Percentiles rank a stretch among this genome's conserved stretches.
These are phyloP conservation scores for Pogostemon cablin DNA, from an alignment of 257 asterid genomes.

Conservation along the genomic window DNA sequence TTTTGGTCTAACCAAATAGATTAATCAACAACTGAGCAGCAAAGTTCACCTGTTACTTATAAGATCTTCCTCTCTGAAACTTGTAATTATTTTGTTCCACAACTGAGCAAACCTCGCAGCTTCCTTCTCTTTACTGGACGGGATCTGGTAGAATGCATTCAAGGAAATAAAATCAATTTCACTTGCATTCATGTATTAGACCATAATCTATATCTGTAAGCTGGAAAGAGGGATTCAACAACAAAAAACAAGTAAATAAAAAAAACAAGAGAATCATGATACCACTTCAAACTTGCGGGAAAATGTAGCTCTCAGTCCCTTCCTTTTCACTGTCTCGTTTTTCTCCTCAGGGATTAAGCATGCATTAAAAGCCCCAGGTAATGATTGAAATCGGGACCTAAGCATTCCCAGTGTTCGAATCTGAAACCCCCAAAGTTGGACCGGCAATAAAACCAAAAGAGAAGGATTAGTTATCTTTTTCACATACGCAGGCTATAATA, in stretches of 20 bases:
- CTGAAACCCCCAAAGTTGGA: slow-evolving; percentile 38
- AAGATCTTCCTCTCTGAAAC: slow-evolving; percentile 97
- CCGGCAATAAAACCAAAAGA: background rate
- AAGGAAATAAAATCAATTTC: slow-evolving; percentile 18
- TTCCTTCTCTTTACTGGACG: slow-evolving; percentile 76
- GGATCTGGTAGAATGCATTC: slow-evolving; percentile 45
- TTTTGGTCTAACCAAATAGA: slow-evolving; percentile 19
- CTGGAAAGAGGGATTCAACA: background rate
- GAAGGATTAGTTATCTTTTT: slow-evolving; percentile 11
- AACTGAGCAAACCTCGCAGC: slow-evolving; percentile 89
- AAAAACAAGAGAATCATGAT: slow-evolving; percentile 11
- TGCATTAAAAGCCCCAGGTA: slow-evolving; percentile 88
- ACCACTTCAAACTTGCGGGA: slow-evolving; percentile 70
- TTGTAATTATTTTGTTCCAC: slow-evolving; percentile 90
- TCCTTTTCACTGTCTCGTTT: slow-evolving; percentile 58
- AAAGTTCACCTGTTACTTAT: slow-evolving; percentile 72
- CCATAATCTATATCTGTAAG: slow-evolving; percentile 14
- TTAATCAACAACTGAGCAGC: slow-evolving; percentile 24
- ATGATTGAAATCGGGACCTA: slow-evolving; percentile 82
- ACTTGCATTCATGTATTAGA: slow-evolving; percentile 11
- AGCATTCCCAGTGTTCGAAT: slow-evolving; percentile 88
- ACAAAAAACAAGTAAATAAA: background rate
- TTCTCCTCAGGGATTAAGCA: slow-evolving; percentile 76
- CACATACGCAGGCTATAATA: background rate
- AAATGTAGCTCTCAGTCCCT: slow-evolving; percentile 73